phyloP scores from a whole-genome alignment of 768 basidiomycete species.

The Tricholoma terreum region DNA sequence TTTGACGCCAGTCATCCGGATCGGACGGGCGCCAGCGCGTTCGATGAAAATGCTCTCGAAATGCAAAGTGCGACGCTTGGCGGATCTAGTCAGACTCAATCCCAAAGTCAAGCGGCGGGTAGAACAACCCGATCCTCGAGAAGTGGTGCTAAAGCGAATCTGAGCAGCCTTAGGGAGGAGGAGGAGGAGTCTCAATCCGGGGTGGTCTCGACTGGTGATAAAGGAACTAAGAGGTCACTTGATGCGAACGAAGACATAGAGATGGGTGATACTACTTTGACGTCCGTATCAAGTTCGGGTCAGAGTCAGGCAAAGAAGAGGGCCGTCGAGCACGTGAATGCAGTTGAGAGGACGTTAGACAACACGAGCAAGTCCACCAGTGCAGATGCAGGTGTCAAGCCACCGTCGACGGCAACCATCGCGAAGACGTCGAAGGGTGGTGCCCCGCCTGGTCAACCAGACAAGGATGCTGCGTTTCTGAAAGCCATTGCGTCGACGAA shows the following conservation, averaged over 20 bases:
- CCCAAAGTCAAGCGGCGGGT: constrained; percentile 28
- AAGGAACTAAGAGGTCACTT: constrained; percentile 40
- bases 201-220: constrained; percentile 12
- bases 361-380: constrained; percentile 1
- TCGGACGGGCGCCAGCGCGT: constrained; percentile 12
- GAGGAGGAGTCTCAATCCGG: constrained; percentile 48
- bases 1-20: constrained; percentile 65
- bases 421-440: constrained; percentile 26
- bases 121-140: constrained; percentile 15
- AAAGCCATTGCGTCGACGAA: constrained; percentile 74
- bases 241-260: constrained; percentile 39
- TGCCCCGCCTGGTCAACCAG: constrained; percentile 46
- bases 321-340: constrained; percentile 39
- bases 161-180: constrained; percentile 43
- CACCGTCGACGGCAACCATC: constrained; percentile 19
- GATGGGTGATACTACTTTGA: constrained; percentile 22
- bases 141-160: constrained; percentile 6
- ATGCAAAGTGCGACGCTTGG: constrained; percentile 4
- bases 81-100: constrained; percentile 32
- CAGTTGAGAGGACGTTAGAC: constrained; percentile 21
- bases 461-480: constrained; percentile 66
- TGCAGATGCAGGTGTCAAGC: constrained; percentile 18
- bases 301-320: constrained; percentile 39
- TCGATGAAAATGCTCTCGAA: constrained; percentile 14
- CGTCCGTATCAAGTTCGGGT: constrained; percentile 7